phyloP scores from a whole-genome alignment of 768 basidiomycete genomes.

The Tremella fuciformis region DNA sequence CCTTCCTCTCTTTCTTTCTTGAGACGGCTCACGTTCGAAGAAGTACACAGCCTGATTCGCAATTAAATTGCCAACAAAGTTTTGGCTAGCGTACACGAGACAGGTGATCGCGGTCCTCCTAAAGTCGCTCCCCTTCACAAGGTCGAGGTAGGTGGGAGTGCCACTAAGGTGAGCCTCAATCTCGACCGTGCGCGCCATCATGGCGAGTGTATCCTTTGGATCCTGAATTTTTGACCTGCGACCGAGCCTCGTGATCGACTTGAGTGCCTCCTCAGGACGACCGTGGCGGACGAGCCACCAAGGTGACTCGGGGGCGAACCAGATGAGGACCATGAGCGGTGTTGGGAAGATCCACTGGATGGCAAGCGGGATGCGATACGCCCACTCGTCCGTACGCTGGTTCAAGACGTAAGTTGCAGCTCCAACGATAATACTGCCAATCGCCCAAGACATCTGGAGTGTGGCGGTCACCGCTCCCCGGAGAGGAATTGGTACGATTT shows the following conservation, averaged over 20 bases:
- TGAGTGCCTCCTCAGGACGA: conserved; percentile 28
- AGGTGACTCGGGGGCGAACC: conserved; percentile 47
- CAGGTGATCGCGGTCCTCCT: conserved; percentile 42
- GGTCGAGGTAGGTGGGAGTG: conserved; percentile 34
- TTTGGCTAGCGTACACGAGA: conserved; percentile 44
- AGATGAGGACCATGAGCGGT: conserved; percentile 37
- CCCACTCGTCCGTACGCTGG: conserved; percentile 12
- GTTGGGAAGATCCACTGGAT: conserved; percentile 49
- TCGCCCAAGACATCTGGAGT: conserved; percentile 49
- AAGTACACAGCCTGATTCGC: conserved; percentile 40
- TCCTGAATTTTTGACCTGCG: conserved; percentile 17
- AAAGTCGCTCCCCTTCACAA: conserved; percentile 41
- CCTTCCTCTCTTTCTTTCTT: background rate
- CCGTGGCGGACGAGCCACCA: conserved; percentile 50
- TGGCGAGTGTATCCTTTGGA: conserved; percentile 33
- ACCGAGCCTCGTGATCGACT: conserved; percentile 33
- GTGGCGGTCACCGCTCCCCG: conserved; percentile 45
- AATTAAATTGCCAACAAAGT: conserved; percentile 41
- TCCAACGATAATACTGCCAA: conserved; percentile 49
- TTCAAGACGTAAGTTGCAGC: conserved; percentile 42
- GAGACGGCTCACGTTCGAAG: conserved; percentile 26
- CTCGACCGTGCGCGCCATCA: conserved; percentile 48
- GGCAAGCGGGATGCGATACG: conserved; percentile 42
- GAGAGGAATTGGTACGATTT: conserved; percentile 46
- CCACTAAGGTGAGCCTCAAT: conserved; percentile 17